These are phyloP conservation scores for Myxozyma geophila DNA, from an alignment of 805 yeast species.

Conservation along the genomic window DNA sequence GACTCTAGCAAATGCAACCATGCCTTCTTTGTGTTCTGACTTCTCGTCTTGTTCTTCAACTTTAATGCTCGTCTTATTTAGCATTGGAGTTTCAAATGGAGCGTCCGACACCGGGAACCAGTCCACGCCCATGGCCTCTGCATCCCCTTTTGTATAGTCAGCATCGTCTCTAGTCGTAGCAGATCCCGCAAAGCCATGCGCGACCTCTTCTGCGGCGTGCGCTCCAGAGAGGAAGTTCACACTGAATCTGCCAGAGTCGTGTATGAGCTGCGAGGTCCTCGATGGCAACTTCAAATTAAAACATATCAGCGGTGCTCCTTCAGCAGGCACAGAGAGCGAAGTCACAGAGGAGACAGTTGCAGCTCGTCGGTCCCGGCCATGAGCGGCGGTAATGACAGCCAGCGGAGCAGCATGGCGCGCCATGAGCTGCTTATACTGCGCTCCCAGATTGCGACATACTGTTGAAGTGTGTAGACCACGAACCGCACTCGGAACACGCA, in stretches of 20 bases:
- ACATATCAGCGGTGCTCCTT: conserved; percentile 66
- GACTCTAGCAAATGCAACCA: conserved; percentile 26
- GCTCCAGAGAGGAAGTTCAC: conserved; percentile 74
- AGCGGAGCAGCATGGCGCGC: conserved; percentile 29
- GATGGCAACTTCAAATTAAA: conserved; percentile 90
- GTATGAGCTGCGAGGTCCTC: conserved; percentile 70
- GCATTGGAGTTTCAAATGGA: conserved; percentile 29
- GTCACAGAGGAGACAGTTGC: conserved; percentile 81
- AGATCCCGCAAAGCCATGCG: conserved; percentile 66
- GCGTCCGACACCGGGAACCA: conserved; percentile 61
- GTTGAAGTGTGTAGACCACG: conserved; percentile 5
- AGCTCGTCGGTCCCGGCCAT: conserved; percentile 16
- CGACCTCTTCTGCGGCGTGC: conserved; percentile 57
- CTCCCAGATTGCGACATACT: background rate
- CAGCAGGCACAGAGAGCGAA: conserved; percentile 76
- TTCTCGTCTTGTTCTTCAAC: background rate
- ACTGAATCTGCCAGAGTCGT: conserved; percentile 63
- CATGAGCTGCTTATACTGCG: conserved; percentile 29
- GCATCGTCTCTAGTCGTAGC: background rate
- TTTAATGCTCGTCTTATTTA: conserved; percentile 19
- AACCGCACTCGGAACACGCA: conserved; percentile 3
- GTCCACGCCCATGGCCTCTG: conserved; percentile 46
- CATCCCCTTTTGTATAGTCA: conserved; percentile 42
- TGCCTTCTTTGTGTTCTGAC: background rate
- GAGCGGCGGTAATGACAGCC: conserved; percentile 27